Evolutionary conservation across 495 filamentous ascomycete species (phyloP), one percentile per base, ranked within the genome.

Genomic region (Viridothelium virens): DNA sequence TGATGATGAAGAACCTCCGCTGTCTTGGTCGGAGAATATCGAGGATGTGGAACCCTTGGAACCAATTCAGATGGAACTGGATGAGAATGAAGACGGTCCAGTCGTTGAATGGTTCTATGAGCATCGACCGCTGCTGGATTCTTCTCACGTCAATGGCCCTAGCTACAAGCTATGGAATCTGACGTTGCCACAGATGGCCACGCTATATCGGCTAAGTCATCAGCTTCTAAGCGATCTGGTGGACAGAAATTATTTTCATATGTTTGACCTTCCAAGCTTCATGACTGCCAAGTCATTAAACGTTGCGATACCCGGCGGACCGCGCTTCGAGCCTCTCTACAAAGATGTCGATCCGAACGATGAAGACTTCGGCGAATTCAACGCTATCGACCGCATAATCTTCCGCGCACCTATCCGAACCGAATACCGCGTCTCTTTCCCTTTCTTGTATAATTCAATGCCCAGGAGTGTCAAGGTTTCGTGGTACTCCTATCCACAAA

Each of bases 341-440:
- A 99, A 99, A 78, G 95, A 99, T 70, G 91, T 99, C 61, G 93
- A 99, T 74, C 95, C 95, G 38, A 97, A 99, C 72, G 92, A 97
- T 72, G 95, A 99, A 76, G 95, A 99, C 74, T 99, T 99, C 77
- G 94, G 95, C 74, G 95, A 99, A 77, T 99, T 99, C 84, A 99
- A 99, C 72, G 95, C 93, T 56, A 99, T 99, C 73, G 93, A 97
- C 74, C 91, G 95, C 67, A 99, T 99, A 77, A 99, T 99, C 71
- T 99, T 99, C 82, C 89, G 95, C 62, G 86, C 89, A 46, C 95
- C 95, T 2, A 96, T 97, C 70, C 86, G 93, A 63, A 99, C 93
- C 31, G 95, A 99, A 79, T 96, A 95, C 76, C 86, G 92, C 14
- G 95, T 99, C 61, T 90, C 90, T 10, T 97, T 90, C 74, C 95